Percentiles rank a stretch among this genome's conserved stretches.
Evolutionary conservation across 495 filamentous ascomycete genomes (phyloP).

Genomic region (Podospora pseudopauciseta): DNA sequence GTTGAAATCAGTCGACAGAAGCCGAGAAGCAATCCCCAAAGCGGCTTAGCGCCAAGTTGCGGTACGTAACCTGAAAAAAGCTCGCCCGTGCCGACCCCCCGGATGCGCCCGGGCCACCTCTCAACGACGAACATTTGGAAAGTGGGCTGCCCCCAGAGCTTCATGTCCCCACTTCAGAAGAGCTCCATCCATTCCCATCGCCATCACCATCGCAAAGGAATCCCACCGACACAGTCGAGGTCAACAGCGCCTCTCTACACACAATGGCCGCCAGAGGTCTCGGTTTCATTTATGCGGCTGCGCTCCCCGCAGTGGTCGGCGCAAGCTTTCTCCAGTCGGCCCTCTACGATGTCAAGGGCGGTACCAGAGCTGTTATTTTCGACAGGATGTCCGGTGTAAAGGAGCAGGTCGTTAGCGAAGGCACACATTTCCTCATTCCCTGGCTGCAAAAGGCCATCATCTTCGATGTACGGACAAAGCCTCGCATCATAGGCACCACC

Average conservation of each 20-base stretch:
- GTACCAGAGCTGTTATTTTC: constrained; percentile 95
- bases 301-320: constrained; percentile 65
- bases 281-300: constrained; percentile 61
- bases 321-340: constrained; percentile 63
- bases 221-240: constrained; percentile 14
- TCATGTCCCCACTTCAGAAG: constrained; percentile 20
- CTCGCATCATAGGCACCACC: constrained; percentile 94
- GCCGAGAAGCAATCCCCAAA: constrained; percentile 38
- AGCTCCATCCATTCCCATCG: constrained; percentile 24
- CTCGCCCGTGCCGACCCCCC: constrained; percentile 4
- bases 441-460: constrained; percentile 95
- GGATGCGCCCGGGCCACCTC: not conserved
- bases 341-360: constrained; percentile 96
- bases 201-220: constrained; percentile 6
- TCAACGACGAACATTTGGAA: not conserved
- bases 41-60: constrained; percentile 28
- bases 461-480: constrained; percentile 97
- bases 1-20: constrained; percentile 35
- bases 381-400: constrained; percentile 89
- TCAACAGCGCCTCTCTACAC: not conserved
- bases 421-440: constrained; percentile 93
- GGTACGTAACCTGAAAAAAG: constrained; percentile 15
- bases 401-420: constrained; percentile 88
- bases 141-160: not conserved
- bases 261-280: constrained; percentile 57